Evolutionary conservation across 805 yeast species (phyloP), one percentile per base, ranked within the genome.

Genomic region (Kluyveromyces dobzhanskii): DNA sequence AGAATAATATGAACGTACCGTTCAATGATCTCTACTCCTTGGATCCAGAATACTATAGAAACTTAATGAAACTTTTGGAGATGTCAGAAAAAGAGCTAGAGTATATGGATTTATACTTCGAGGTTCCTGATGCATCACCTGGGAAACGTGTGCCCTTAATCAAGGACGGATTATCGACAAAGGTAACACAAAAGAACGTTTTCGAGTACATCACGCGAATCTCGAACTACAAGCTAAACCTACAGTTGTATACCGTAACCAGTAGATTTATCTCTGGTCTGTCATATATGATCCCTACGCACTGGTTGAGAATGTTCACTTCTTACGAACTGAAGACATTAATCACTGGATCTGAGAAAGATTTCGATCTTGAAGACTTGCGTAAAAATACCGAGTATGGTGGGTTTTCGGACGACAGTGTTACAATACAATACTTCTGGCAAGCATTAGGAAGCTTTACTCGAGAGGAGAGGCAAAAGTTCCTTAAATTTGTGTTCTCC

Each of bases 401-500:
- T 3, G 94, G 88, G 0, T 83, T 61, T 50, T 44, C 56, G 11
- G 73, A 63, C 9, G 56, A 57, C 3, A 85, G 80, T 52, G 43
- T 54, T n/a, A 85, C 95, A 0, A 65, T 90, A 2, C 43, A 42
- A 13, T 64, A 74, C 42, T 75, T 92, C 47, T 87, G 95, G 88
- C 77, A 78, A 42, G 77, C 86, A 4, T 66, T 92, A 4, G 66
- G 65, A 3, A 95, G 85, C 43, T 73, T 86, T 70, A 56, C 68
- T 1, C 64, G 72, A 2, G 71, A 69, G n/a, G 85, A 86, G 40
- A 68, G 76, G 44, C 67, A 76, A 16, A 72, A 74, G 37, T 71
- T 92, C 40, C 61, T 92, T 19, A 85, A 85, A 55, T 92, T 90
- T 64, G 96, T 85, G 19, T 92, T 97, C 0, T 83, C 96, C 0